Evolutionary conservation across 441 rosid genomes (phyloP), one percentile per base, ranked within the genome.

Genomic region (Erodium texanum): DNA sequence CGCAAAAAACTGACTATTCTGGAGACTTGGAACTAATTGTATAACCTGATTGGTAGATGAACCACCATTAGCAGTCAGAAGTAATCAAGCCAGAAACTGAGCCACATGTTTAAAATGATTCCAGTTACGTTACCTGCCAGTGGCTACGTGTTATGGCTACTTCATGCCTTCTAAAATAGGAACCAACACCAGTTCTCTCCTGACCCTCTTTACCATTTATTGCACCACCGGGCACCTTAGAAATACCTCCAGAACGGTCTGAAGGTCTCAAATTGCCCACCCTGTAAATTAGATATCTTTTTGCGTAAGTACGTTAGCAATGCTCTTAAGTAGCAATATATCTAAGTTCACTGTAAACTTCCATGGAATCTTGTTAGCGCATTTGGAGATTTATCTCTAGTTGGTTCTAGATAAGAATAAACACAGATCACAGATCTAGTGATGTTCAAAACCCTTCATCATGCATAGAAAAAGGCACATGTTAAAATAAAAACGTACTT

Each of bases 81-180:
- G 43, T 65, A 69, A 69, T 61, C 69, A 67, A 36, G 70, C 68
- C 43, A 38, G 43, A 11, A 2, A 38, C 43, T 38, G 66, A 70
- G 67, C 62, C 64, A 74, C 43, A 72, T 69, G 54, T 66, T 65
- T 58, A 45, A 36, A 70, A 73, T 12, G 32, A 27, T 77, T 66
- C 18, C 50, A 71, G 62, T 24, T 68, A 36, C 68, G 10, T 69
- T 76, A 83, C 99, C 94, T 94, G 97, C 99, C 99, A 94, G 71
- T 89, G 83, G 79, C 87, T 81, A 66, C 81, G 81, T 71, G 94
- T 82, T 79, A 94, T 78, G 67, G 92, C 87, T 73, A 75, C 89
- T 82, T 92, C 99, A 83, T 87, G 89, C 65, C 85, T 82, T 75
- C 84, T 83, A 78, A 89, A 94, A 82, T 84, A 92, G 45, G 99